Evolutionary conservation across 140 eudicot species (phyloP), one percentile per base, ranked within the genome.

Genomic region (Cichorium intybus): DNA sequence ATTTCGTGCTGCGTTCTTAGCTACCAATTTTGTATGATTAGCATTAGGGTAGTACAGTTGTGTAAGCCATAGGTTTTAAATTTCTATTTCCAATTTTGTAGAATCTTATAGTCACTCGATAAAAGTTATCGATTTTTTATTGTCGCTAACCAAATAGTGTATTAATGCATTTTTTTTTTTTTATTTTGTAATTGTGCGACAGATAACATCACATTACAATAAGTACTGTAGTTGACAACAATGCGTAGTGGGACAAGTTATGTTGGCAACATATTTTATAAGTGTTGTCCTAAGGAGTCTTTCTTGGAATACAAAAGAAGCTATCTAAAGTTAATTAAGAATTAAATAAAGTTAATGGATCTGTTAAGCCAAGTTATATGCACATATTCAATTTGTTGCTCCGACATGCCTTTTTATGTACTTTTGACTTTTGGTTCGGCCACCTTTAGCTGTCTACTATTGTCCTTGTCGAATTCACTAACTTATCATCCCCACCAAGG

Each of bases 61-160:
- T 72, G 58, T 62, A 72, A 21, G 35, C 22, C 56, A 41, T 63
- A 63, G 77, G 50, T 63, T 54, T 50, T 72, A 1, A 3, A 45
- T 37, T 63, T 72, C 56, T 24, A 56, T 65, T 56, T 68, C 69
- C 70, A 75, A 60, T 58, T 75, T 75, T 75, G 71, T 68, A 60
- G 80, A 24, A 43, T 10, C 21, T 4, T 68, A 14, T 68, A 50
- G 60, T 31, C 31, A 12, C 29, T 24, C 11, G 16, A 53, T 49
- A 24, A 31, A 35, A 24, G 21, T 6, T 18, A 7, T 43, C 18
- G 17, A 55, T 20, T 16, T 26, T 72, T 50, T 58, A 2, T 29
- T 43, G 20, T 34, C 21, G 10, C 7, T 41, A 11, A 45, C 11
- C 5, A 15, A 15, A 14, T 39, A n/a, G n/a, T 31, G 37, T 31